Percentiles rank a stretch among this genome's conserved stretches.
Conservation (phyloP, 2,329 filamentous ascomycete species). For the Sarocladium kiliense region DNA sequence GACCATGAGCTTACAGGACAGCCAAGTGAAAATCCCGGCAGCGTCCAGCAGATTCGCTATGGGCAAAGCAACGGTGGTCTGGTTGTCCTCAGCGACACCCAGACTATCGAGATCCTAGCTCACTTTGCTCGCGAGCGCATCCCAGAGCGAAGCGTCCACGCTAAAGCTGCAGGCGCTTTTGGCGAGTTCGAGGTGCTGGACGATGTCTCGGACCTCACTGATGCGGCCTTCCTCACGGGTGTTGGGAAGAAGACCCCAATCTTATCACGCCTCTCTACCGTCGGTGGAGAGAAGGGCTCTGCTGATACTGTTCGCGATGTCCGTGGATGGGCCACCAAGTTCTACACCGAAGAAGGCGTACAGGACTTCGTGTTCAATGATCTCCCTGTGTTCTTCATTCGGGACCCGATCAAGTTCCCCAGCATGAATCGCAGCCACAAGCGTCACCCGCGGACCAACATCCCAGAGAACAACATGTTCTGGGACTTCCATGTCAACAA, state of each 20-base stretch:
- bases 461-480: slow-evolving; percentile 60
- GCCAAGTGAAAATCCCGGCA: too few relatives aligned
- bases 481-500: slow-evolving; percentile 21
- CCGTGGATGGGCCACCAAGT: slow-evolving; percentile 56
- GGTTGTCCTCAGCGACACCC: slow-evolving; percentile 43
- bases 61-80: too few relatives aligned
- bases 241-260: slow-evolving; percentile 50
- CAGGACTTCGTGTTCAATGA: slow-evolving; percentile 59
- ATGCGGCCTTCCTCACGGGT: slow-evolving; percentile 45
- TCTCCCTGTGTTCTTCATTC: slow-evolving; percentile 51
- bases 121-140: slow-evolving; percentile 54
- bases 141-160: background rate
- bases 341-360: slow-evolving; percentile 67
- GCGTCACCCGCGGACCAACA: slow-evolving; percentile 65
- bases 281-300: slow-evolving; percentile 62
- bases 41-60: too few relatives aligned
- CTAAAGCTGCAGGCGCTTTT: slow-evolving; percentile 29
- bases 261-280: slow-evolving; percentile 65
- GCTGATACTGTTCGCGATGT: slow-evolving; percentile 65
- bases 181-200: slow-evolving; percentile 55
- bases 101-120: slow-evolving; percentile 49
- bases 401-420: slow-evolving; percentile 70
- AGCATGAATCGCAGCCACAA: slow-evolving; percentile 76
- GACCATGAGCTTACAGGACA: too few relatives aligned
- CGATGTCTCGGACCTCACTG: slow-evolving; percentile 51